Conservation (phyloP, 2,329 filamentous ascomycete genomes). For the Ciborinia camelliae region DNA sequence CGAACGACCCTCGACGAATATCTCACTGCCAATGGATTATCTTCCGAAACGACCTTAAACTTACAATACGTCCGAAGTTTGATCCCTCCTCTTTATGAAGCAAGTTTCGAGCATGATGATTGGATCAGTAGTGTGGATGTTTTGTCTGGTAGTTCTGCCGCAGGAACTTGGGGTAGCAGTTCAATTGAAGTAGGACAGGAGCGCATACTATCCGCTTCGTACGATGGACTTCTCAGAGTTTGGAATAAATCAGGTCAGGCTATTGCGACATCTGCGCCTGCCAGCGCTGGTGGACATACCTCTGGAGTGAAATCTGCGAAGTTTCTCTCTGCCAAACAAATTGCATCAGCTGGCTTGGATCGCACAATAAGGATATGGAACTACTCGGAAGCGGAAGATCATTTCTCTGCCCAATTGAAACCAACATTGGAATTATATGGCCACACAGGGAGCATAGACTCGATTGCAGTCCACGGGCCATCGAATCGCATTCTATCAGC, state of each 20-base stretch:
- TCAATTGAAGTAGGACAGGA: slow-evolving; percentile 55
- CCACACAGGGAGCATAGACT: slow-evolving; percentile 71
- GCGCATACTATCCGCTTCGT: slow-evolving; percentile 84
- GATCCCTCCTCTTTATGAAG: slow-evolving; percentile 82
- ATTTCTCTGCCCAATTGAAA: slow-evolving; percentile 55
- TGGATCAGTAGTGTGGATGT: slow-evolving; percentile 91
- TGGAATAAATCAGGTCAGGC: slow-evolving; percentile 88
- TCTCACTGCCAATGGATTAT: slow-evolving; percentile 79
- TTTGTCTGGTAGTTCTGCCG: slow-evolving; percentile 63
- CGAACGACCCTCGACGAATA: slow-evolving; percentile 88
- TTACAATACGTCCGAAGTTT: slow-evolving; percentile 92
- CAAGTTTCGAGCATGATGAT: slow-evolving; percentile 94
- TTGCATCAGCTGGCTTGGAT: slow-evolving; percentile 82
- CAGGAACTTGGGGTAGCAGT: slow-evolving; percentile 54
- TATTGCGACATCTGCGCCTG: slow-evolving; percentile 70
- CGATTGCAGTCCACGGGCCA: slow-evolving; percentile 68
- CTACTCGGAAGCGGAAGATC: slow-evolving; percentile 65
- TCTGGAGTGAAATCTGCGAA: slow-evolving; percentile 77
- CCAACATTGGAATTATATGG: slow-evolving; percentile 80
- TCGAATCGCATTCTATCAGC: slow-evolving; percentile 80
- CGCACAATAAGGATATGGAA: slow-evolving; percentile 87
- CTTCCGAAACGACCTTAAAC: slow-evolving; percentile 78
- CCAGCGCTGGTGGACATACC: slow-evolving; percentile 67
- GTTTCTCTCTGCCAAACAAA: slow-evolving; percentile 73
- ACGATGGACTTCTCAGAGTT: slow-evolving; percentile 82